These are phyloP conservation scores for Pyrus communis DNA, from an alignment of 306 rosid genomes.

Conservation along the genomic window DNA sequence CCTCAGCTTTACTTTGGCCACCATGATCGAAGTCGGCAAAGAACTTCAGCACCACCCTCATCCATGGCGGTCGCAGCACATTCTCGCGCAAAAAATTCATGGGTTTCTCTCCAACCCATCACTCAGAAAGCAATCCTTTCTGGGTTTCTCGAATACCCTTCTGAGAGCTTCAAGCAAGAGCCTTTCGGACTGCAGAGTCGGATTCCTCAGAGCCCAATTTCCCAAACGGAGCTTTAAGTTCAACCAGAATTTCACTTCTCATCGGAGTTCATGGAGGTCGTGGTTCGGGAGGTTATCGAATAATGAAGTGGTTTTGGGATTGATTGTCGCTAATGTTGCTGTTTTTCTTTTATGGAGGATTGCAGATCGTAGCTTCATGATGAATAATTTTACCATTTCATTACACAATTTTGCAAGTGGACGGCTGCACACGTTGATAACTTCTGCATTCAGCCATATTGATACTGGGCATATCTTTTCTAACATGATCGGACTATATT, in stretches of 20 bases:
- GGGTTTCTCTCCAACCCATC: constrained; percentile 34
- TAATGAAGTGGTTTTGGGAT: constrained; percentile 47
- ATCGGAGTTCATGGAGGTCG: constrained; percentile 38
- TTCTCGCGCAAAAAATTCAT: constrained; percentile 23
- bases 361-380: constrained; percentile 51
- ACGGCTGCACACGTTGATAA: constrained; percentile 78
- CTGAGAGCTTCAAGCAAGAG: constrained; percentile 16
- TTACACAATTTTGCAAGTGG: constrained; percentile 59
- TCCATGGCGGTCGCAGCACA: constrained; percentile 29
- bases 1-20: no score
- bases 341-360: constrained; percentile 61
- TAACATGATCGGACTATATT: constrained; percentile 87
- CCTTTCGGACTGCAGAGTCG: constrained; percentile 19
- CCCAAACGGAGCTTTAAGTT: constrained; percentile 22
- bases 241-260: constrained; percentile 12
- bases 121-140: constrained; percentile 15
- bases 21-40: no score
- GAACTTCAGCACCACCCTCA: constrained; percentile 24
- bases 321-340: constrained; percentile 71
- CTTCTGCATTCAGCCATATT: constrained; percentile 82
- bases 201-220: constrained; percentile 26
- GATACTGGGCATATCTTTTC: constrained; percentile 46
- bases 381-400: constrained; percentile 60
- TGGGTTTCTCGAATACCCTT: constrained; percentile 33
- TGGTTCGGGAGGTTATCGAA: constrained; percentile 39